Percentiles rank a stretch among this genome's conserved stretches.
Evolutionary conservation across 257 asterid genomes (phyloP).

Genomic region (Coffea eugenioides): DNA sequence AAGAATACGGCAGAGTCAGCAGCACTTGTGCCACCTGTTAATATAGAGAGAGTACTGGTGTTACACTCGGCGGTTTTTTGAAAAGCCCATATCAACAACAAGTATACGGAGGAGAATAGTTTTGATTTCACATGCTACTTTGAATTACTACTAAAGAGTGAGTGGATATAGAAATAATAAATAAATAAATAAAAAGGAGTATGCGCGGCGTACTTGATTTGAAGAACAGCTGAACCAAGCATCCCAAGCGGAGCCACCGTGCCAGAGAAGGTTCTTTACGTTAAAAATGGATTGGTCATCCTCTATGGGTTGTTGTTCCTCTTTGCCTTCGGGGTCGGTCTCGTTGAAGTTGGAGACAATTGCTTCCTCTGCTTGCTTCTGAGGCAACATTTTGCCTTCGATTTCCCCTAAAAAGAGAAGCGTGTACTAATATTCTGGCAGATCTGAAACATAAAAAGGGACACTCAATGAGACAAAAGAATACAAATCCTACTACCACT

Average conservation of each 20-base stretch:
- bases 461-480: conserved; percentile 34
- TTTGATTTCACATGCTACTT: background rate
- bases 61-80: background rate
- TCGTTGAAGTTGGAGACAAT: conserved; percentile 67
- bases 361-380: conserved; percentile 92
- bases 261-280: conserved; percentile 80
- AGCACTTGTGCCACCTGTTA: conserved; percentile 92
- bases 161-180: too few species aligned
- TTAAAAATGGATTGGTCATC: conserved; percentile 59
- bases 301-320: conserved; percentile 32
- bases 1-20: conserved; percentile 84
- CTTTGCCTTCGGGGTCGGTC: conserved; percentile 43
- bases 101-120: too few species aligned
- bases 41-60: background rate
- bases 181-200: background rate
- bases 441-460: conserved; percentile 28
- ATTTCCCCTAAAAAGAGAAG: conserved; percentile 13
- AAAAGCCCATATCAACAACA: background rate
- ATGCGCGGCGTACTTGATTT: conserved; percentile 56
- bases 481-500: background rate
- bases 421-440: conserved; percentile 16
- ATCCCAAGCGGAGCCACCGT: conserved; percentile 97
- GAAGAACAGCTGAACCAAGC: conserved; percentile 99
- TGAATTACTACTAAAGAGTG: too few species aligned
- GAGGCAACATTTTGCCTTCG: conserved; percentile 52